These are phyloP conservation scores for Xerocomellus intermedius DNA, from an alignment of 768 basidiomycete genomes.

Conservation along the genomic window DNA sequence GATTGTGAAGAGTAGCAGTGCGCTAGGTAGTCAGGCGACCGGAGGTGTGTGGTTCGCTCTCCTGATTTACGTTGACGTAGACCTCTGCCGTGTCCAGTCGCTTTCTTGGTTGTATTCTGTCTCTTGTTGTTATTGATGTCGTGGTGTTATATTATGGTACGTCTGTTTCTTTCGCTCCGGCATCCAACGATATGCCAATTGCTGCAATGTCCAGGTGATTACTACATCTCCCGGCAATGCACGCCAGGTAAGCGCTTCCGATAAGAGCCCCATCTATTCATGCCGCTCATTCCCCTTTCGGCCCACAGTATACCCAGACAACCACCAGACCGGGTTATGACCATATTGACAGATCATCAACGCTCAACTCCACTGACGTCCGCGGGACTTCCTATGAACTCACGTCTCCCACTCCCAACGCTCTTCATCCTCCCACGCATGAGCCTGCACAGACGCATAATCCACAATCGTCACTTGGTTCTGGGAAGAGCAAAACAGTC, in stretches of 20 bases:
- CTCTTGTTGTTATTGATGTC: constrained; percentile 66
- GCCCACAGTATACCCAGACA: constrained; percentile 24
- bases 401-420: constrained; percentile 15
- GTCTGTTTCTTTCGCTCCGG: constrained; percentile 15
- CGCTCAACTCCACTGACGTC: constrained; percentile 22
- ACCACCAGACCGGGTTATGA: constrained; percentile 24
- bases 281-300: constrained; percentile 7
- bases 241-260: constrained; percentile 48
- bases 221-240: constrained; percentile 70
- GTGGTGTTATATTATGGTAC: constrained; percentile 78
- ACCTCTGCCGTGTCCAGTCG: constrained; percentile 45
- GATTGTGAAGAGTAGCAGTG: constrained; percentile 46
- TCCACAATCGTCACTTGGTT: constrained; percentile 22
- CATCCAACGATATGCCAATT: background rate
- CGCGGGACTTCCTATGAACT: constrained; percentile 31
- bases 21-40: constrained; percentile 46
- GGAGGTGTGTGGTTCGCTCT: constrained; percentile 59
- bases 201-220: constrained; percentile 46
- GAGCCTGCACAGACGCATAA: constrained; percentile 12
- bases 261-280: background rate
- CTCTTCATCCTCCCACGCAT: constrained; percentile 11
- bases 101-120: constrained; percentile 59
- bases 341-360: constrained; percentile 17
- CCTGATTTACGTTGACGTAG: constrained; percentile 1
- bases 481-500: constrained; percentile 19